Evolutionary conservation across 495 filamentous ascomycete genomes (phyloP), one percentile per base, ranked within the genome.

Genomic region (Talaromyces liani): DNA sequence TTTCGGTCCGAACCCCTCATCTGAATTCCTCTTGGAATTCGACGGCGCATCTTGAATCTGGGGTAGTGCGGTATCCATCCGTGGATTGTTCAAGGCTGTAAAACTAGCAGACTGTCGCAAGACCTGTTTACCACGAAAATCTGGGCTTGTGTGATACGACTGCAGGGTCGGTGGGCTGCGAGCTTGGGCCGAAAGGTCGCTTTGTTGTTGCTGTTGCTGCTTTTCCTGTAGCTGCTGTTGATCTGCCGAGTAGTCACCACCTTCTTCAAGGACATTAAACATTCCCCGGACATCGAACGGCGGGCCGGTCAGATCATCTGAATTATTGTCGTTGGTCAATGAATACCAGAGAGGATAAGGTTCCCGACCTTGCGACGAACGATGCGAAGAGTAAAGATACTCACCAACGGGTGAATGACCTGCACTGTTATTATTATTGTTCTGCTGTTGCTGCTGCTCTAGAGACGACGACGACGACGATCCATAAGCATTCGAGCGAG

Each of bases 61-160:
- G 12, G 80, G 76, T 69, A 75, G 82, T 64, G 72, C 79, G 70
- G 80, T 76, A 78, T 92, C 84, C 75, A 84, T 81, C 49, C 80
- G 72, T 62, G 80, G 79, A 69, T 86, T 85, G 57, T 81, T 80
- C 33, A 80, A 63, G 60, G 84, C 81, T 25, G 89, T 87, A 75
- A 92, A 93, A 75, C 90, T 95, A 60, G 84, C 84, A 5, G 92
- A 93, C 69, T 92, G 90, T 70, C 90, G 85, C 62, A 96, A 80
- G 0, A 64, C 56, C 54, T 67, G 82, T 78, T 67, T 85, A 74
- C 68, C 80, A 79, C 82, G 79, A 62, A 82, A 70, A 63, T 88
- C 84, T 58, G 88, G 79, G 67, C 74, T 82, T 58, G 85, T 82
- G 69, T 85, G 83, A 61, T 85, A 82, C 61, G 82, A 73, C 60